Evolutionary conservation across 2,329 filamentous ascomycete species (phyloP).

Genomic region (Colletotrichum eleusines): DNA sequence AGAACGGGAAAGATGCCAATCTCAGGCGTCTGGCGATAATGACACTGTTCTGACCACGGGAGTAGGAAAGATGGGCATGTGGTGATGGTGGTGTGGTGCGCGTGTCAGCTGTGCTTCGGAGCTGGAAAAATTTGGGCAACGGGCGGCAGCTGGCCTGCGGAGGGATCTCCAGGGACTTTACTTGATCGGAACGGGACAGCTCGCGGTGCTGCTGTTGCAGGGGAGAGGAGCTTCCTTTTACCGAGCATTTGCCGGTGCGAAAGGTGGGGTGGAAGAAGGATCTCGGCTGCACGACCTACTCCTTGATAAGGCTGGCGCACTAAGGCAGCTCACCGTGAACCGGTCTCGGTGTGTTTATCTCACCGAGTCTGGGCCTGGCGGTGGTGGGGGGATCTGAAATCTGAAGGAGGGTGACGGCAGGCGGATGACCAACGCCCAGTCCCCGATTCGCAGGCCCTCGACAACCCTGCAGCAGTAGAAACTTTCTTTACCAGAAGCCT

Average conservation of each 20-base stretch:
- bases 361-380: constrained; percentile 1
- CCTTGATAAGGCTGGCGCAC: constrained; percentile 2
- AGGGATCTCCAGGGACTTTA: constrained; percentile 29
- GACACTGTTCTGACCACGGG: constrained; percentile 29
- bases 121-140: constrained; percentile 36
- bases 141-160: constrained; percentile 14
- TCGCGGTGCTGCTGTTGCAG: constrained; percentile 3
- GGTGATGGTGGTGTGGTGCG: constrained; percentile 36
- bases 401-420: background rate
- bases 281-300: constrained; percentile 4
- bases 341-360: constrained; percentile 14
- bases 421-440: constrained; percentile 29
- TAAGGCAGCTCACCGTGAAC: background rate
- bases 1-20: background rate
- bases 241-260: constrained; percentile 39
- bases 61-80: constrained; percentile 35
- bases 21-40: constrained; percentile 32
- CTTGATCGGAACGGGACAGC: constrained; percentile 21
- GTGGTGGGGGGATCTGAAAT: background rate
- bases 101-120: constrained; percentile 38
- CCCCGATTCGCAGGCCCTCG: constrained; percentile 23
- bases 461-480: constrained; percentile 13
- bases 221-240: constrained; percentile 2
- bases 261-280: constrained; percentile 16
- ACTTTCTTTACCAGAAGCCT: constrained; percentile 17